These are phyloP conservation scores for Pichia sp. DNA, from an alignment of 1,139 yeast species.

Conservation along the genomic window DNA sequence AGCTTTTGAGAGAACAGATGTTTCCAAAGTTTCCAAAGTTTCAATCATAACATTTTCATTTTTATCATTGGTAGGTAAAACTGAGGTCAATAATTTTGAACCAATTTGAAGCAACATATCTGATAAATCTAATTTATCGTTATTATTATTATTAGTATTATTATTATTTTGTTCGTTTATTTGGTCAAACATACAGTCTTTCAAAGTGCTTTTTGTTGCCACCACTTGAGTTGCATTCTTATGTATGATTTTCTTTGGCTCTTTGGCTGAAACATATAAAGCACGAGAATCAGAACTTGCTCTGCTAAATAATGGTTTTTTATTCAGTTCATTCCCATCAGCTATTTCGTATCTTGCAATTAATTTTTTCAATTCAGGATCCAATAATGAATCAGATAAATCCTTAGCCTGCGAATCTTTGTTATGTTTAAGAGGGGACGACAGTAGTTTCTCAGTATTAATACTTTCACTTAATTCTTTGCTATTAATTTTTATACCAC, in stretches of 20 bases:
- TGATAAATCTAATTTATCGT: slow-evolving; percentile 20
- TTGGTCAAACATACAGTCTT: slow-evolving; percentile 23
- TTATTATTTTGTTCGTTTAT: no score
- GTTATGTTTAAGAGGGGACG: slow-evolving; percentile 14
- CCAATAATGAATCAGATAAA: slow-evolving; percentile 16
- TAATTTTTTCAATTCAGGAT: slow-evolving; percentile 24
- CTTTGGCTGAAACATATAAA: background rate
- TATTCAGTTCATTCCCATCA: background rate
- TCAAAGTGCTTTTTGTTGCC: slow-evolving; percentile 22
- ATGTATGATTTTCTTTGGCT: background rate
- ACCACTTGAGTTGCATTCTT: slow-evolving; percentile 17
- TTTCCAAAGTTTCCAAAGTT: no score
- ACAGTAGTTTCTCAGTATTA: slow-evolving; percentile 8
- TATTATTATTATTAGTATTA: no score
- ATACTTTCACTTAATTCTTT: no score
- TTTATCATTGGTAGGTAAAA: background rate
- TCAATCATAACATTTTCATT: background rate
- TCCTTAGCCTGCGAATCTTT: slow-evolving; percentile 2
- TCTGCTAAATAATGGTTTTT: slow-evolving; percentile 4
- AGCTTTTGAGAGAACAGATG: no score
- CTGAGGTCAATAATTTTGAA: slow-evolving; percentile 2
- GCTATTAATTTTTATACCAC: background rate
- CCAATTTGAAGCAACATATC: slow-evolving; percentile 25
- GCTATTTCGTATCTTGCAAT: slow-evolving; percentile 18
- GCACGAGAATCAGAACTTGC: slow-evolving; percentile 24